Base-by-base conservation (phyloP, 192 early-diverging fungal species). In the Kappamyces sp. region DNA sequence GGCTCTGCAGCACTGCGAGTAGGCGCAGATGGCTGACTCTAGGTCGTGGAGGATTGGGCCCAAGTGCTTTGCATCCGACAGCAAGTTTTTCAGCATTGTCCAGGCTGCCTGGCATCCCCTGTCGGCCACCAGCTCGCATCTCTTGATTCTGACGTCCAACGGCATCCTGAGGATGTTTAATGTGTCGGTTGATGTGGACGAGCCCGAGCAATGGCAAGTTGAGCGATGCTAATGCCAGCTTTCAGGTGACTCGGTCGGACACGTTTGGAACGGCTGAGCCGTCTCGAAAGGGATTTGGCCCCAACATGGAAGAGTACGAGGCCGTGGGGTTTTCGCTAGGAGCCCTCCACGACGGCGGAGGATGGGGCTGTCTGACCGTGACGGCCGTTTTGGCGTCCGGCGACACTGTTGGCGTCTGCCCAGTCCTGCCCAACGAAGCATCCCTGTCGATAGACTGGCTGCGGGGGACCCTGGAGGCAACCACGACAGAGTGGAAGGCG, bases 21-120 rank as follows among this genome's bases (percentile, higher is more conserved):
- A n/a, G n/a, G n/a, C n/a, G n/a, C n/a, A n/a, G n/a, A n/a, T n/a
- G n/a, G n/a, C n/a, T n/a, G n/a, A n/a, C n/a, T n/a, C n/a, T n/a
- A n/a, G n/a, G n/a, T n/a, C n/a, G n/a, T n/a, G n/a, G n/a, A n/a
- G n/a, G n/a, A n/a, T n/a, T n/a, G n/a, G n/a, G n/a, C n/a, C n/a
- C n/a, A n/a, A n/a, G n/a, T n/a, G n/a, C n/a, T n/a, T n/a, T n/a
- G n/a, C n/a, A n/a, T n/a, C n/a, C n/a, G n/a, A n/a, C n/a, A n/a
- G n/a, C n/a, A n/a, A n/a, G n/a, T n/a, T n/a, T n/a, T n/a, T n/a
- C n/a, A n/a, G n/a, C n/a, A 54, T 54, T 54, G 53, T 54, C 30
- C 41, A 54, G 31, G 34, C 45, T 11, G 31, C 45, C 29, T 54
- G 53, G 53, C 53, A 54, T 54, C 53, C 53, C 41, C 34, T 54